These are phyloP conservation scores for Talaromyces liani DNA, from an alignment of 495 filamentous ascomycete species.

Conservation along the genomic window DNA sequence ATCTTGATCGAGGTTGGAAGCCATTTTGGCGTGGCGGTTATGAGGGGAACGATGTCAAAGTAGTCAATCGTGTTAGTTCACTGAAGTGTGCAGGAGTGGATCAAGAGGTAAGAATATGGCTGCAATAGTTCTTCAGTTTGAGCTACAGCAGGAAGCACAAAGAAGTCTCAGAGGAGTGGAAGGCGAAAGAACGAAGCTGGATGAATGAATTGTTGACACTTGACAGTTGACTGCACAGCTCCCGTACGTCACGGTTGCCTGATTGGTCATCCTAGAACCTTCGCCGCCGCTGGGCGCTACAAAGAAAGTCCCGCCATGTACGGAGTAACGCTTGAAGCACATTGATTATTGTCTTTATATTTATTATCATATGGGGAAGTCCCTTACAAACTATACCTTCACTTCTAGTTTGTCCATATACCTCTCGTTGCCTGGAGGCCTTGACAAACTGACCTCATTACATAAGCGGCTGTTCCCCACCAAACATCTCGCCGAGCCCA, in stretches of 20 bases:
- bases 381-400: background rate
- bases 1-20: slow-evolving; percentile 52
- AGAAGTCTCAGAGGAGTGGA: background rate
- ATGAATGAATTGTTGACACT: slow-evolving; percentile 1
- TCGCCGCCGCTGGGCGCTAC: background rate
- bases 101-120: background rate
- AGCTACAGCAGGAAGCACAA: background rate
- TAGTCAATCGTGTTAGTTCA: background rate
- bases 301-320: background rate
- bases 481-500: background rate
- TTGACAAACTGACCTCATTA: background rate
- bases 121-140: background rate
- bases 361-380: background rate
- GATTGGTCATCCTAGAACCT: slow-evolving; percentile 33
- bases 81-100: background rate
- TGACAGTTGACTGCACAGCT: background rate
- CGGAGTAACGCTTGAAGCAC: background rate
- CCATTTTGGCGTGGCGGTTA: slow-evolving; percentile 33
- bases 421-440: background rate
- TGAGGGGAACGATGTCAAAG: background rate
- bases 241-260: slow-evolving; percentile 32
- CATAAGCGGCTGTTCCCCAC: background rate
- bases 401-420: background rate
- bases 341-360: background rate
- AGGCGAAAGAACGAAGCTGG: background rate